Base-by-base conservation (phyloP, 495 filamentous ascomycete species). In the Mytilinidion resinicola region DNA sequence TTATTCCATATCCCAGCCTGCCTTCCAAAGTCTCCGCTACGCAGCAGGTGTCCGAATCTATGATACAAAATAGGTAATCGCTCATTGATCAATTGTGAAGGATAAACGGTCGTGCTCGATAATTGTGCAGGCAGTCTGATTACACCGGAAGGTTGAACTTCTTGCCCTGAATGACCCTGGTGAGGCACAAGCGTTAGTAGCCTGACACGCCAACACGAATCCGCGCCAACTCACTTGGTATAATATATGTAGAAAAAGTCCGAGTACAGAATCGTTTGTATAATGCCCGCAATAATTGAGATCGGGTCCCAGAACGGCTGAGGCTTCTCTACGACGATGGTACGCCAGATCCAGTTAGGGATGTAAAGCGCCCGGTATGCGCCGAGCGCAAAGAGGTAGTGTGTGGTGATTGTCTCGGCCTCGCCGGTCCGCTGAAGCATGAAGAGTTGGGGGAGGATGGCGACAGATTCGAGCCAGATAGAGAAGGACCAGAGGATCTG, bases 171-270 rank as follows among this genome's bases (percentile, higher is more conserved):
- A 70, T 55, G 43, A 70, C 67, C 63, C 67, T 69, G 25, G 15
- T 12, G 19, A 17, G 8, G 12, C 12, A 11, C 11, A 51, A n/a
- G 1, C 14, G n/a, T 56, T 51, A 59, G 43, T 44, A 41, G 54
- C 11, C 11, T 38, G 30, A 21, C 20, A 49, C 19, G 30, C 11
- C 21, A 30, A 17, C 44, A 21, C 7, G 17, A 7, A 25, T 9
- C 47, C 15, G 17, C 25, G 25, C 25, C 52, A 53, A 69, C 83
- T 73, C 73, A 89, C 86, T 95, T 96, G 43, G 86, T 96, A 72
- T 96, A 98, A 74, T 98, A 98, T 61, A 98, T 96, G 79, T 89
- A 98, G 79, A 98, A 98, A 77, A 98, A 98, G 75, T 98, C 93
- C 53, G 89, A 95, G 74, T 98, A 98, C 52, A 97, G 78, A 30